phyloP scores from a whole-genome alignment of 139 green algal species.

The Chlamydomonas sp. region DNA sequence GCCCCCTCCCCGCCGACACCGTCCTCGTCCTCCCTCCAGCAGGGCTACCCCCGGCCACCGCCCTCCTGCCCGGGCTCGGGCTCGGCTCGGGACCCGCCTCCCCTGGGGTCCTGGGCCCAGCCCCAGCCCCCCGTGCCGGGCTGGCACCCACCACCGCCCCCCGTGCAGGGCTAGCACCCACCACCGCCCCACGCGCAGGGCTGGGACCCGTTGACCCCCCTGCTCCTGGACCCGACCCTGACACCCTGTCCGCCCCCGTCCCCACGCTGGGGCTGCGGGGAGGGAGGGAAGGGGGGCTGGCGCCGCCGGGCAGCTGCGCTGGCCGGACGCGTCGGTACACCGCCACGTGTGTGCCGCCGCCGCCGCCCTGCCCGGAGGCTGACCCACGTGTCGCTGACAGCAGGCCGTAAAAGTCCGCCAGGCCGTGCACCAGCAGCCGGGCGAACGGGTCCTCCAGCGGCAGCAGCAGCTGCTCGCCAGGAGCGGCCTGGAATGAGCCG shows the following conservation, averaged over 20 bases:
- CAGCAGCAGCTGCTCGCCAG: constrained; percentile 11
- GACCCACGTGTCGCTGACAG: constrained; percentile 6
- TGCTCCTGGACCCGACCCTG: background rate
- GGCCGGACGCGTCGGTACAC: background rate
- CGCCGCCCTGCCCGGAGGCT: background rate
- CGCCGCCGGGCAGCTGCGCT: background rate
- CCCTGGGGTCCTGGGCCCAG: background rate
- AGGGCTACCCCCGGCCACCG: background rate
- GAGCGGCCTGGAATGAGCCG: background rate
- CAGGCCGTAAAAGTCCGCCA: constrained; percentile 63
- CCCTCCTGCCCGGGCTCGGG: background rate
- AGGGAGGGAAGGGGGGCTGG: background rate
- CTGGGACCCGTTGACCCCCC: background rate
- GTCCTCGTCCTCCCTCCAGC: background rate
- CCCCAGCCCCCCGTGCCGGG: background rate
- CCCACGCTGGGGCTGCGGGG: background rate
- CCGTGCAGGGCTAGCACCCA: background rate
- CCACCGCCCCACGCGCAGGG: constrained; percentile 8
- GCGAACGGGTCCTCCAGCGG: constrained; percentile 40
- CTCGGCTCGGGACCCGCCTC: too few relatives aligned
- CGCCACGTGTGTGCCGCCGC: background rate
- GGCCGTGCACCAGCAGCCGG: constrained; percentile 58
- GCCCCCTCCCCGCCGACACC: background rate
- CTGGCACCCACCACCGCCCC: background rate
- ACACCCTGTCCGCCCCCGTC: background rate